Base-by-base conservation (phyloP, 202 grass and related monocot genomes). In the Setaria viridis region DNA sequence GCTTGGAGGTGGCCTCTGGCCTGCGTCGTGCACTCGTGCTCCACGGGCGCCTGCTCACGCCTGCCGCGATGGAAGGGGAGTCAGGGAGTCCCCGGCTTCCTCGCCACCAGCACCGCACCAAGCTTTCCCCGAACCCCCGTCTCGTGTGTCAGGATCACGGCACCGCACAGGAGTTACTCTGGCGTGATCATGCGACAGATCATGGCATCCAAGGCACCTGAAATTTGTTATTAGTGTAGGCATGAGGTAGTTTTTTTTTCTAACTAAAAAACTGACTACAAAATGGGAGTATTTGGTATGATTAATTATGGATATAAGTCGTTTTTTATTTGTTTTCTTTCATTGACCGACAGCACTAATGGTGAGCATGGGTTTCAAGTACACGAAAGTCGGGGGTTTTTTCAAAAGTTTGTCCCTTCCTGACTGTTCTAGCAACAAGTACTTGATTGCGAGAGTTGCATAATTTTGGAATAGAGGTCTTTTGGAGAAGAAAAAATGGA, bases 21-120 rank as follows among this genome's bases (percentile, higher is more conserved):
- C 54, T 57, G 54, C 19, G 5, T 0, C 20, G 25, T 6, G 60
- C 30, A 4, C 29, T 41, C 63, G 64, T 55, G 64, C 34, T 46
- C 43, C 9, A 2, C 58, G 69, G 74, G 49, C 47, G 74, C 54
- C 7, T 67, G 50, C 37, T 68, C 82, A 69, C 70, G 62, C 51
- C 50, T 62, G 76, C 66, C 42, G 49, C 69, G 60, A 67, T 67
- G 68, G 60, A 67, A 33, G 55, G 19, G 45, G 43, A 17, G 10
- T 11, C 6, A 2, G 39, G 39, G 39, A 46, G 12, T 29, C 42
- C 69, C 46, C 63, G 59, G 81, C 67, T n/a, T 42, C 74, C 16
- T 74, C 69, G 62, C 82, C 82, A 89, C 72, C 82, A 62, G 82
- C 82, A 67, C 53, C 77, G 14, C 62, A 63, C 77, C 77, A 33